A percentile compares a stretch with the other conserved stretches of the same genome.
phyloP scores from a whole-genome alignment of 2,329 filamentous ascomycete genomes.

The Colletotrichum filicis region DNA sequence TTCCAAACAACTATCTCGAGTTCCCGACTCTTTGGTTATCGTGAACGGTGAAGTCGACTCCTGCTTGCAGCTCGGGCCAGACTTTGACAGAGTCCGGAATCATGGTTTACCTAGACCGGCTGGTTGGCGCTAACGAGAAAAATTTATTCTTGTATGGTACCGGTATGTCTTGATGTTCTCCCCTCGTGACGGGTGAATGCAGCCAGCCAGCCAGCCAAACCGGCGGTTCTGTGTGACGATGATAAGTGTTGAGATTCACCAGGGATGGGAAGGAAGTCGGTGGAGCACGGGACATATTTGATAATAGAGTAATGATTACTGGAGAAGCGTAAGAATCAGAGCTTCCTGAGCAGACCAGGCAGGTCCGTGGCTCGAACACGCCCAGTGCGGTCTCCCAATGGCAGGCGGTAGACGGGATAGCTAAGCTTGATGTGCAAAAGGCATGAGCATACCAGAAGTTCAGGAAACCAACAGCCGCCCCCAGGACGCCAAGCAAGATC shows the following conservation, averaged over 20 bases:
- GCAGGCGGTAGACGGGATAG: not conserved
- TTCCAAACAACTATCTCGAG: constrained; percentile 12
- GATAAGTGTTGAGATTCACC: not conserved
- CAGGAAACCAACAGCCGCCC: not conserved
- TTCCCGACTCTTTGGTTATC: not conserved
- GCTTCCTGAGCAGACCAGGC: not conserved
- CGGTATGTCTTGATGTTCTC: not conserved
- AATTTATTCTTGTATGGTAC: not conserved
- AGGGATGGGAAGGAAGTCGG: not conserved
- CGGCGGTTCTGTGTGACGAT: too few species aligned
- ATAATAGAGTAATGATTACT: not conserved
- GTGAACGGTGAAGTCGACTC: constrained; percentile 1
- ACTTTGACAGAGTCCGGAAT: not conserved
- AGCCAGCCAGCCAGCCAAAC: constrained; percentile 13
- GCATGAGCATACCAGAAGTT: not conserved
- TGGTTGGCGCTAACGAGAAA: constrained; percentile 20
- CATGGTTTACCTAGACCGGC: constrained; percentile 21
- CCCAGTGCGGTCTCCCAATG: not conserved
- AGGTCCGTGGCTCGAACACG: not conserved
- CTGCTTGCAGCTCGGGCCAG: constrained; percentile 20
- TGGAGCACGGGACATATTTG: not conserved
- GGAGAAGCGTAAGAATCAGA: not conserved
- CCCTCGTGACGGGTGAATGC: constrained; percentile 30
- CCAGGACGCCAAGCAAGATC: not conserved
- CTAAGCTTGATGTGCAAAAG: not conserved